Conservation (phyloP, 306 rosid species). For the Begonia loranthoides region DNA sequence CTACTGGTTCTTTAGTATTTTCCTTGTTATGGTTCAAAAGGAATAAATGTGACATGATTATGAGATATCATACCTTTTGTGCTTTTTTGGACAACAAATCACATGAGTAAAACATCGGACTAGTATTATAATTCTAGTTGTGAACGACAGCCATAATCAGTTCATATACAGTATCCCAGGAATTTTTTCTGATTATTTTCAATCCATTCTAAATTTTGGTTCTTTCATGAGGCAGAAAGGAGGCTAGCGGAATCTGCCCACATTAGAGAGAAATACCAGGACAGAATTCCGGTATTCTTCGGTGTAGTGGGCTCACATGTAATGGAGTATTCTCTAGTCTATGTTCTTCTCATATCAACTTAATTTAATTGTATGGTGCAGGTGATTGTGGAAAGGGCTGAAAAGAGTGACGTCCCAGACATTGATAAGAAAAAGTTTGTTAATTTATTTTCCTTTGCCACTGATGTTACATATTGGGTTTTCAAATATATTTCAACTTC, state of each 20-base stretch:
- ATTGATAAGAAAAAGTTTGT: constrained; percentile 51
- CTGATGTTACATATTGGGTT: neutral
- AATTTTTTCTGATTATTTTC: no score
- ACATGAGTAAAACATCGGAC: no score
- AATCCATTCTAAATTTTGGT: neutral
- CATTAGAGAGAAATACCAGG: constrained; percentile 46
- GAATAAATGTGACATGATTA: no score
- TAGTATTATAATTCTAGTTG: no score
- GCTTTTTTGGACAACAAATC: no score
- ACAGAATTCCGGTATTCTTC: constrained; percentile 40
- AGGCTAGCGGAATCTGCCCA: constrained; percentile 50
- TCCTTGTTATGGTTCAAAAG: no score
- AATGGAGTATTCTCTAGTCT: no score
- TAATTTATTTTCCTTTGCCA: constrained; percentile 1
- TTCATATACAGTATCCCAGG: no score
- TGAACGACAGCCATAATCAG: no score
- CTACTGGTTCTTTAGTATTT: no score
- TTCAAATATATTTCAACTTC: no score
- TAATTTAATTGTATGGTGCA: constrained; percentile 11
- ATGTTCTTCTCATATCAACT: neutral
- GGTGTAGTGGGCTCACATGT: neutral
- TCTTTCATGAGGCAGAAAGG: constrained; percentile 24
- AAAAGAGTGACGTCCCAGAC: constrained; percentile 49
- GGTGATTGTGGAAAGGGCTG: constrained; percentile 60
- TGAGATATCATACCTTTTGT: no score